Base-by-base conservation (phyloP, 2,329 filamentous ascomycete species). In the Rhynchosporium agropyri region DNA sequence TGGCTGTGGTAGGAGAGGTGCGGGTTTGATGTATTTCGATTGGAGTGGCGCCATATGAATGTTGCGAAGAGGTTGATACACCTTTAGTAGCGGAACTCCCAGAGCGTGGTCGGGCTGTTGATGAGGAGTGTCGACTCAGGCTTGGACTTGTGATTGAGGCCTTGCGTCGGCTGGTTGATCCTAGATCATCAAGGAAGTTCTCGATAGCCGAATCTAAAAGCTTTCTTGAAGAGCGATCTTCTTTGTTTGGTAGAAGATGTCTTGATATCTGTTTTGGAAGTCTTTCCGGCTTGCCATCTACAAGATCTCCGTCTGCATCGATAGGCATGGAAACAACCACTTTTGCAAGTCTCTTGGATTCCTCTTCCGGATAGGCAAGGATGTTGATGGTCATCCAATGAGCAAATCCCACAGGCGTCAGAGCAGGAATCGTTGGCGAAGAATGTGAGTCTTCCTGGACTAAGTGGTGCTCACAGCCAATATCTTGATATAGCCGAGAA, bases 191-290 rank as follows among this genome's bases (percentile, higher is more conserved):
- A 4, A 73, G 61, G 43, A 77, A 81, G 29, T 81, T 79, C 36
- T 79, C 79, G 20, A 93, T 79, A 1, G 84, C 82, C 49, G 83
- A 80, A 20, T 87, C 83, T 8, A 93, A 77, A 26, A 84, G 77
- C 65, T 87, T 83, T 40, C 40, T 62, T 5, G 36, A 62, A 13
- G 54, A 58, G 2, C 60, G 60, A 31, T 62, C 60, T 38, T 62
- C 79, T 7, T 76, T 74, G 0, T 79, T 77, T 0, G 92, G 92
- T 45, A 96, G 84, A 3, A 95, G 79, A 58, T 89, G 83, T 46
- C 91, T 81, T 0, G 90, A 88, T 2, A 96, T 81, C 69, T 92
- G 88, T 67, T 91, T 92, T 0, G 92, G 92, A 60, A 96, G 88
- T 2, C 89, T 81, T 74, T 93, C 90, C 10, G 83, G 85, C 66